Conservation (phyloP, 805 yeast species). For the Kuraishia borneana region DNA sequence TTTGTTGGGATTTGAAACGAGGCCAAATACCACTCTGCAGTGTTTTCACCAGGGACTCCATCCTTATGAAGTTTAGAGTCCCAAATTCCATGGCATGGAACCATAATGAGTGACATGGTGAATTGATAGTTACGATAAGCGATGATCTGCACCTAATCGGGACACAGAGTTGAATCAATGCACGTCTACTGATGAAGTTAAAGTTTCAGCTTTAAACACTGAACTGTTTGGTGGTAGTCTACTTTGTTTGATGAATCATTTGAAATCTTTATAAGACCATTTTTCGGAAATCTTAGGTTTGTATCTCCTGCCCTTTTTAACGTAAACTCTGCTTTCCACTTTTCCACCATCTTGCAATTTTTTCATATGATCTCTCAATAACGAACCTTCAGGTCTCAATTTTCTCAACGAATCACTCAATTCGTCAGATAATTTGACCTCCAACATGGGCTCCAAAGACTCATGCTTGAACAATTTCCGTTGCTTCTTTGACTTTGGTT, state of each 20-base stretch:
- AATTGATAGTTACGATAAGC: neutral
- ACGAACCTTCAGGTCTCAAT: conserved; percentile 83
- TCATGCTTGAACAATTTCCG: conserved; percentile 29
- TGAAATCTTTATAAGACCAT: conserved; percentile 87
- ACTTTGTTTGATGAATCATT: conserved; percentile 27
- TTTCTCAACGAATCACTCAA: conserved; percentile 75
- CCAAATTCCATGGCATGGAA: conserved; percentile 31
- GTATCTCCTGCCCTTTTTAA: conserved; percentile 53
- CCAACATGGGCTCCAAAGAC: conserved; percentile 32
- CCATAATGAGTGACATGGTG: conserved; percentile 28
- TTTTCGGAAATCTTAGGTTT: conserved; percentile 76
- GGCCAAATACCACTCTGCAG: conserved; percentile 60
- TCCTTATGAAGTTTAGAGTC: conserved; percentile 4
- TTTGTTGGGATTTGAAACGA: conserved; percentile 58
- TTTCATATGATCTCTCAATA: conserved; percentile 72
- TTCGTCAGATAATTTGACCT: conserved; percentile 84
- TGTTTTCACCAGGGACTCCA: conserved; percentile 21
- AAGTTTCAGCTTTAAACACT: neutral
- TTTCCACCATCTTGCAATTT: conserved; percentile 76
- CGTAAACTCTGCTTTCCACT: conserved; percentile 74
- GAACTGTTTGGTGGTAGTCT: no score
- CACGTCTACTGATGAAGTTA: neutral
- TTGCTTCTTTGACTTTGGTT: conserved; percentile 14
- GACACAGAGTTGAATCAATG: neutral
- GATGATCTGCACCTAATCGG: neutral